phyloP scores from a whole-genome alignment of 2,329 filamentous ascomycete genomes.

The Aspergillus sp. region DNA sequence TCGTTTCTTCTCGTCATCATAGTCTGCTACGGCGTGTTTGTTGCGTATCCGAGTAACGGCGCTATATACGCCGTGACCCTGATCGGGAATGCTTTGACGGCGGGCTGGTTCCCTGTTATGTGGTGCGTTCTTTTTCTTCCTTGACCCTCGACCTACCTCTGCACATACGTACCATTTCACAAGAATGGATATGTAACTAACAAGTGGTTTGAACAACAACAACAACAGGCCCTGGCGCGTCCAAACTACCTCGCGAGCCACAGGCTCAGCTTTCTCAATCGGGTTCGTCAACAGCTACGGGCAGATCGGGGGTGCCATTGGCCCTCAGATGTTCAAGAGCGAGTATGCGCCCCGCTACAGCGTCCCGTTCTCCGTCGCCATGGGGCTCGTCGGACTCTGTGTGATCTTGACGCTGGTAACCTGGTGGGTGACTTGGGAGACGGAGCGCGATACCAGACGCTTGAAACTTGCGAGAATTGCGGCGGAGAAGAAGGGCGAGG shows the following conservation, averaged over 20 bases:
- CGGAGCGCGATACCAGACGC: slow-evolving; percentile 47
- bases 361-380: slow-evolving; percentile 45
- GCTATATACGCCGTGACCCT: slow-evolving; percentile 51
- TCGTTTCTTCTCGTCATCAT: slow-evolving; percentile 45
- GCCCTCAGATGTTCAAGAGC: slow-evolving; percentile 48
- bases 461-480: slow-evolving; percentile 45
- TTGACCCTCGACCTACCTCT: background rate
- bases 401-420: slow-evolving; percentile 42
- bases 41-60: slow-evolving; percentile 48
- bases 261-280: slow-evolving; percentile 52
- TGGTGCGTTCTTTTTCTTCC: slow-evolving; percentile 32
- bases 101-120: slow-evolving; percentile 52
- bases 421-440: slow-evolving; percentile 48
- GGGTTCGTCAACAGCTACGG: slow-evolving; percentile 54
- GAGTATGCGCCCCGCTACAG: slow-evolving; percentile 50
- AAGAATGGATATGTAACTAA: no score
- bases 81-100: slow-evolving; percentile 45
- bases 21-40: slow-evolving; percentile 48
- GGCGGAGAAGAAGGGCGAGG: slow-evolving; percentile 43
- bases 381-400: slow-evolving; percentile 48
- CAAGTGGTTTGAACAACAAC: no score
- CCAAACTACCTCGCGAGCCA: slow-evolving; percentile 48
- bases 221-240: slow-evolving; percentile 46
- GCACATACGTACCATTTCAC: background rate
- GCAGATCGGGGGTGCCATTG: slow-evolving; percentile 51